Evolutionary conservation across 1,139 yeast genomes (phyloP).

Genomic region (Hyphopichia fennica): DNA sequence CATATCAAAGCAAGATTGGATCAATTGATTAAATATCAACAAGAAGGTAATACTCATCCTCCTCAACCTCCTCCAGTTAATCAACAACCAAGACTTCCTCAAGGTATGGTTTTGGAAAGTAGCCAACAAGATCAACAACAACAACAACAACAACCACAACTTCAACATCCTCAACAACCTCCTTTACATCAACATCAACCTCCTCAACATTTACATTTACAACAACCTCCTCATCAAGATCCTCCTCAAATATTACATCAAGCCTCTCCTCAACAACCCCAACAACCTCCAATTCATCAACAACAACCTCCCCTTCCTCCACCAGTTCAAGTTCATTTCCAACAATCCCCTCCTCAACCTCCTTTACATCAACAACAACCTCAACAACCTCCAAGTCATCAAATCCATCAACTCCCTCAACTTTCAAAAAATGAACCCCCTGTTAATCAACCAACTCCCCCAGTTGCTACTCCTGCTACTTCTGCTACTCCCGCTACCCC

Average conservation of each 20-base stretch:
- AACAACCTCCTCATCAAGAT: conserved; percentile 5
- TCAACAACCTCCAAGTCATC: background rate
- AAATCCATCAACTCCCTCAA: conserved; percentile 2
- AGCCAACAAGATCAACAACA: conserved; percentile 29
- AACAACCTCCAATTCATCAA: conserved; percentile 16
- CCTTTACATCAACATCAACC: background rate
- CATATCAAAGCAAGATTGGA: conserved; percentile 92
- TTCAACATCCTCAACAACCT: background rate
- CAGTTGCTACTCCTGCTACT: background rate
- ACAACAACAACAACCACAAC: background rate
- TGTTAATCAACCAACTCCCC: conserved; percentile 10
- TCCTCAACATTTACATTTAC: conserved; percentile 12
- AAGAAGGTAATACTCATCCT: conserved; percentile 66
- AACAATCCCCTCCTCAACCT: conserved; percentile 4
- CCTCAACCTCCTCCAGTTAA: conserved; percentile 70
- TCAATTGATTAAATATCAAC: conserved; percentile 74
- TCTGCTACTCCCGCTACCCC: background rate
- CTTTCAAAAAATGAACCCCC: conserved; percentile 2
- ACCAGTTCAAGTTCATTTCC: conserved; percentile 8
- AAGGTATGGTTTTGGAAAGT: conserved; percentile 58
- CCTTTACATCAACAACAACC: conserved; percentile 4
- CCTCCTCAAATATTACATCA: conserved; percentile 8
- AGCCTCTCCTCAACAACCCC: conserved; percentile 9
- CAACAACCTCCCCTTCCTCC: conserved; percentile 9
- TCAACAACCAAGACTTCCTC: conserved; percentile 59